These are phyloP conservation scores for Cydonia oblonga DNA, from an alignment of 331 rosid genomes.

Conservation along the genomic window DNA sequence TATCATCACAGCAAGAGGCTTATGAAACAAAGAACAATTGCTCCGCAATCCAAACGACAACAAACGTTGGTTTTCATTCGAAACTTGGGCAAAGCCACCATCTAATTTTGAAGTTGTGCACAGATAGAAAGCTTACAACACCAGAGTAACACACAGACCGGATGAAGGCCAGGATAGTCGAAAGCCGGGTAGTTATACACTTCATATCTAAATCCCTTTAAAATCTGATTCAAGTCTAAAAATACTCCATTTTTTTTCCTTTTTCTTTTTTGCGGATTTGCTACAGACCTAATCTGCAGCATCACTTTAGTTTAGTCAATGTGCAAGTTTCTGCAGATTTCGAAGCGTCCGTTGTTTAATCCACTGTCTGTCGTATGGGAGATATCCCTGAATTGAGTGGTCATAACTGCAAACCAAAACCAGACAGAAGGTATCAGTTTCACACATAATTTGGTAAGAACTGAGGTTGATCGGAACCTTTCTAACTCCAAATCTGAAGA, in stretches of 20 bases:
- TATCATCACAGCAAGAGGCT: background rate
- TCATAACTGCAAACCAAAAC: slow-evolving; percentile 55
- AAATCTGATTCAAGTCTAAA: slow-evolving; percentile 14
- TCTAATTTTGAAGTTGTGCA: background rate
- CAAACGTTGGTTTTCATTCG: background rate
- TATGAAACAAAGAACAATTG: background rate
- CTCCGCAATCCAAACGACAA: background rate
- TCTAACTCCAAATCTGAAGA: background rate
- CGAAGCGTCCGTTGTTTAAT: slow-evolving; percentile 74
- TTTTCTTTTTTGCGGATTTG: no score
- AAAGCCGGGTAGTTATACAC: slow-evolving; percentile 15
- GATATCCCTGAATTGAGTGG: slow-evolving; percentile 64
- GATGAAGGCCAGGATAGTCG: slow-evolving; percentile 22
- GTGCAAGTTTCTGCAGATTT: slow-evolving; percentile 82
- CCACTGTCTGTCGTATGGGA: slow-evolving; percentile 88
- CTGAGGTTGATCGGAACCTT: background rate
- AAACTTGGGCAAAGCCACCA: background rate
- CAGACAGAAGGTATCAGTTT: slow-evolving; percentile 11
- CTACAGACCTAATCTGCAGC: slow-evolving; percentile 18
- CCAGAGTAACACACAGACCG: slow-evolving; percentile 12
- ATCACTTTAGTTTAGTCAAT: slow-evolving; percentile 30
- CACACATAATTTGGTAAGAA: background rate
- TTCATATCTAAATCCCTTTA: slow-evolving; percentile 10
- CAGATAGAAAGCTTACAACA: slow-evolving; percentile 12
- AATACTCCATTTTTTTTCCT: background rate